Evolutionary conservation across 1,284 basidiomycete species (phyloP), one percentile per base, ranked within the genome.

Genomic region (Neolentinus lepideus): DNA sequence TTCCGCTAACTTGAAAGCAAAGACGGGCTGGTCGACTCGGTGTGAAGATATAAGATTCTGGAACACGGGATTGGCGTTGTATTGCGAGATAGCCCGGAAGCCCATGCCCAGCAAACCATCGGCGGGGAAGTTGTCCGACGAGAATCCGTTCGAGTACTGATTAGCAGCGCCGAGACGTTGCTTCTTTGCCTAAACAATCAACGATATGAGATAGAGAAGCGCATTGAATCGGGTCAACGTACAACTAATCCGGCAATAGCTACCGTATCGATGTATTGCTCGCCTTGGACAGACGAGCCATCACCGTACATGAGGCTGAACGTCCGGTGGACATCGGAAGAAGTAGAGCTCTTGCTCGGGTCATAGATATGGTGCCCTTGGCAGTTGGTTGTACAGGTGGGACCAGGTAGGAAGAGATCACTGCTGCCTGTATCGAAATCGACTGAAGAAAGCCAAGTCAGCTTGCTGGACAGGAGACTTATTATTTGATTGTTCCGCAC

Each of bases 151-250:
- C 16, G 78, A 80, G 60, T 80, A 80, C n/a, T 64, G 63, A 4
- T 65, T 71, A 1, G 79, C 75, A 48, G 73, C 69, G 47, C 78
- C 77, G 27, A 79, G 59, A 14, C 69, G 66, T 63, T 75, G 74
- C 27, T 66, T 60, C 11, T 58, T 63, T 24, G 72, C 73, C 47
- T 50, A 22, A 8, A 19, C 10, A 11, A 9, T 9, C 24, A 11
- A 10, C 24, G 21, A 11, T 9, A 21, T 21, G 45, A 21, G 45
- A 11, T 9, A 9, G 45, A 19, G n/a, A 11, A 47, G n/a, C 9
- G 27, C 4, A 16, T 4, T 21, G 47, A 22, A 26, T 12, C 9
- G 11, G 45, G 33, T 9, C 9, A 16, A n/a, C 47, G 11, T 50
- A 50, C 73, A 14, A 57, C 60, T 11, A 65, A 50, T 4, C 53